A percentile compares a stretch with the other conserved stretches of the same genome.
These are phyloP conservation scores for Helicostylum pulchrum DNA, from an alignment of 192 early-diverging fungal genomes.

Conservation along the genomic window DNA sequence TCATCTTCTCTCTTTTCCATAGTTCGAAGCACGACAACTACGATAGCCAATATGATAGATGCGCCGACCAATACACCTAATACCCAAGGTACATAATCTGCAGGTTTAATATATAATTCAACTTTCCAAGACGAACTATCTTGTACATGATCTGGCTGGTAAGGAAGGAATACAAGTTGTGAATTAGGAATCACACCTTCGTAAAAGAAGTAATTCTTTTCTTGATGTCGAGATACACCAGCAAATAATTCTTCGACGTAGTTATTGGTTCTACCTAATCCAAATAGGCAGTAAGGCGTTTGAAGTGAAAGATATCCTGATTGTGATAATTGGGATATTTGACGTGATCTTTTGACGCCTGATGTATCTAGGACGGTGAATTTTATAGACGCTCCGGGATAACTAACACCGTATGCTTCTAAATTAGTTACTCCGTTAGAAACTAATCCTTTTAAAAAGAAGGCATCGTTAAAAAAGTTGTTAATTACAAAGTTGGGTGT, in stretches of 20 bases:
- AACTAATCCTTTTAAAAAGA: constrained; percentile 84
- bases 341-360: constrained; percentile 73
- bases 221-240: constrained; percentile 65
- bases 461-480: constrained; percentile 92
- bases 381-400: constrained; percentile 83
- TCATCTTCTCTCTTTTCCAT: constrained; percentile 85
- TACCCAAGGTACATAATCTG: constrained; percentile 79
- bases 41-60: constrained; percentile 65
- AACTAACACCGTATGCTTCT: constrained; percentile 75
- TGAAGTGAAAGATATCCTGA: constrained; percentile 71
- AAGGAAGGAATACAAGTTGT: constrained; percentile 83
- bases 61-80: constrained; percentile 71
- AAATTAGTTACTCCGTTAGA: constrained; percentile 60
- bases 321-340: constrained; percentile 81
- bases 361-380: constrained; percentile 79
- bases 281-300: constrained; percentile 81
- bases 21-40: constrained; percentile 68
- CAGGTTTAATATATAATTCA: constrained; percentile 87
- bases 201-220: constrained; percentile 59
- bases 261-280: constrained; percentile 92
- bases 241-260: constrained; percentile 94
- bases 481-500: constrained; percentile 68
- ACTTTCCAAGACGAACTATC: constrained; percentile 69
- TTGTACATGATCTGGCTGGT: constrained; percentile 47
- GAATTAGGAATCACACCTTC: constrained; percentile 93